phyloP scores from a whole-genome alignment of 2,329 filamentous ascomycete genomes.

The Davidsoniella virescens region DNA sequence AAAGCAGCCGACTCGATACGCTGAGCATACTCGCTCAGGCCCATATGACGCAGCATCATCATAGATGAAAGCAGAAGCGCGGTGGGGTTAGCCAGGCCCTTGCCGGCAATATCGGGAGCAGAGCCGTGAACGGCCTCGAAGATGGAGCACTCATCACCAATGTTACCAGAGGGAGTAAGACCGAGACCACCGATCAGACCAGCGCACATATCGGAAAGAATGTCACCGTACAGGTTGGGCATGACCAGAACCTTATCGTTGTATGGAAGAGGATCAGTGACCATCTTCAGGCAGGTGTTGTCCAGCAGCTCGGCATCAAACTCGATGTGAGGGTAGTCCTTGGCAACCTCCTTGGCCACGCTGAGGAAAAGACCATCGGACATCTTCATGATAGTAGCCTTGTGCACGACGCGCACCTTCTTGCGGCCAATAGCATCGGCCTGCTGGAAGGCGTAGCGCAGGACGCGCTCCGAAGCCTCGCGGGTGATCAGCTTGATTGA shows the following conservation, averaged over 20 bases:
- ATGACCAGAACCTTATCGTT: slow-evolving; percentile 98
- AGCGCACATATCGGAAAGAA: slow-evolving; percentile 98
- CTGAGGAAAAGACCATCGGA: slow-evolving; percentile 94
- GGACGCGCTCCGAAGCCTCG: slow-evolving; percentile 85
- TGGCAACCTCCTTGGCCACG: slow-evolving; percentile 69
- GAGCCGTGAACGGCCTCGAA: slow-evolving; percentile 99
- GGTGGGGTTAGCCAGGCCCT: slow-evolving; percentile 92
- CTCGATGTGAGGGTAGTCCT: slow-evolving; percentile 90
- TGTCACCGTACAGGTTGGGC: slow-evolving; percentile 98
- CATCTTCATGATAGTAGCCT: slow-evolving; percentile 99
- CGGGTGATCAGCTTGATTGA: slow-evolving; percentile 99
- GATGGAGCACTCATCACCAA: slow-evolving; percentile 97
- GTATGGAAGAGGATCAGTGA: slow-evolving; percentile 88
- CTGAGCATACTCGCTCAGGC: slow-evolving; percentile 64
- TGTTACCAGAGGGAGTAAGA: slow-evolving; percentile 94
- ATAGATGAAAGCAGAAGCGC: slow-evolving; percentile 88
- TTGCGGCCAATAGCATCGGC: slow-evolving; percentile 79
- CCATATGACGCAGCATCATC: slow-evolving; percentile 99
- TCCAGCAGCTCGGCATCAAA: slow-evolving; percentile 97
- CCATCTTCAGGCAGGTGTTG: slow-evolving; percentile 98
- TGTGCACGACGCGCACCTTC: slow-evolving; percentile 97
- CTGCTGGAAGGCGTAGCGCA: slow-evolving; percentile 97
- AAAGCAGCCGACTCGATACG: slow-evolving; percentile 93
- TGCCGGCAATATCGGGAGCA: slow-evolving; percentile 89
- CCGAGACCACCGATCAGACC: slow-evolving; percentile 95